Conservation (phyloP, 192 early-diverging fungal genomes). For the Backusella circina region DNA sequence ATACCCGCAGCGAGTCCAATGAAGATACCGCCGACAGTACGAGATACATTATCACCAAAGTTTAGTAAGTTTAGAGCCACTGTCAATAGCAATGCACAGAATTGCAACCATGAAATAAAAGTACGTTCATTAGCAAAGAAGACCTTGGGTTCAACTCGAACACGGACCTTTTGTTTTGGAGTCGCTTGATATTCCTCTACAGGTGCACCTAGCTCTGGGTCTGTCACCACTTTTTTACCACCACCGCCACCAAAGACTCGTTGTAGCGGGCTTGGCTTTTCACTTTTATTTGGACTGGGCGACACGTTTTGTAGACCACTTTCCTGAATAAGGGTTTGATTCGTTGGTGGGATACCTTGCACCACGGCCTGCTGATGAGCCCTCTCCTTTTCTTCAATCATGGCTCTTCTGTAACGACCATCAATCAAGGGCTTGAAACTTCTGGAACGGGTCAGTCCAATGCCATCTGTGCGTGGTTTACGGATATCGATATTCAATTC, state of each 20-base stretch:
- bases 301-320: not conserved
- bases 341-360: not conserved
- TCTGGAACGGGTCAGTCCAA: slow-evolving; percentile 28
- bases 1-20: slow-evolving; percentile 24
- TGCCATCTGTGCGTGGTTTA: slow-evolving; percentile 30
- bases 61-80: slow-evolving; percentile 66
- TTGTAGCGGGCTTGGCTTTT: not conserved
- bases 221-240: not conserved
- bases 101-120: slow-evolving; percentile 77
- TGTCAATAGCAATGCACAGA: slow-evolving; percentile 60
- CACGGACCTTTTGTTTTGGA: slow-evolving; percentile 26
- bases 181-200: slow-evolving; percentile 7
- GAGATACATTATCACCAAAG: slow-evolving; percentile 45
- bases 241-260: not conserved
- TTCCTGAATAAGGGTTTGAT: not conserved
- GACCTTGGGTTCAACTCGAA: slow-evolving; percentile 57
- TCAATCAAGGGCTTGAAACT: slow-evolving; percentile 39
- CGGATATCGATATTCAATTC: slow-evolving; percentile 50
- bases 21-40: slow-evolving; percentile 24
- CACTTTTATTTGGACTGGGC: not conserved
- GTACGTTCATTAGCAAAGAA: slow-evolving; percentile 93
- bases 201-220: not conserved
- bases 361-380: not conserved
- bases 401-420: slow-evolving; percentile 31
- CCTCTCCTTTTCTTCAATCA: slow-evolving; percentile 31